Conservation (phyloP, 495 filamentous ascomycete species). For the Talaromyces adpressus region DNA sequence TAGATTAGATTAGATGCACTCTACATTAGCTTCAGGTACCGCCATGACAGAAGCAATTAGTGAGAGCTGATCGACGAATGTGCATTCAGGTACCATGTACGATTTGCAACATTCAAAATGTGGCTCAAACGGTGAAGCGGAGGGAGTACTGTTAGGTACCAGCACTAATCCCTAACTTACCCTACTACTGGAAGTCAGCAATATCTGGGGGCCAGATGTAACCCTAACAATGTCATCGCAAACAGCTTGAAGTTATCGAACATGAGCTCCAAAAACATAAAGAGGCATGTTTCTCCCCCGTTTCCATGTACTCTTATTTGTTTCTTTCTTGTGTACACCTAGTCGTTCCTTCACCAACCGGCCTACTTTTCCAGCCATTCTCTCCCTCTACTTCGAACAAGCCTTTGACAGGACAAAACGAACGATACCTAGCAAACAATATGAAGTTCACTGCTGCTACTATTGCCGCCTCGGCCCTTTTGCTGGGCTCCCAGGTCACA, state of each 20-base stretch:
- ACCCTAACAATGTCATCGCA: not conserved
- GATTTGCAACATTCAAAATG: not conserved
- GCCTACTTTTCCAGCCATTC: not conserved
- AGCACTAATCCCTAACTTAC: not conserved
- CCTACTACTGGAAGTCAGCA: not conserved
- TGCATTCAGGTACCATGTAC: not conserved
- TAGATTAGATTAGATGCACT: not conserved
- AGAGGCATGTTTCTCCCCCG: not conserved
- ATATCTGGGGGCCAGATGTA: constrained; percentile 2
- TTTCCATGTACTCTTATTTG: not conserved
- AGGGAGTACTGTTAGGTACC: not conserved
- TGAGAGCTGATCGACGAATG: not conserved
- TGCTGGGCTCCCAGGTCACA: not conserved
- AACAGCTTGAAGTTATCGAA: not conserved
- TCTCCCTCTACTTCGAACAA: not conserved
- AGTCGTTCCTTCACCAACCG: not conserved
- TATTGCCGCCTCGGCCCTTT: not conserved
- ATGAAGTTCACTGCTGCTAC: constrained; percentile 3
- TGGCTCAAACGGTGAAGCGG: not conserved
- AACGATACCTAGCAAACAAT: not conserved
- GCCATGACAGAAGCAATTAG: not conserved
- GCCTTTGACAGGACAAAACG: not conserved
- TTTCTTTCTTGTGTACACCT: not conserved
- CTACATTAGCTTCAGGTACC: not conserved
- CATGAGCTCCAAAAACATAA: not conserved